Conservation (phyloP, 176 grass and related monocot species). For the Lolium perenne region DNA sequence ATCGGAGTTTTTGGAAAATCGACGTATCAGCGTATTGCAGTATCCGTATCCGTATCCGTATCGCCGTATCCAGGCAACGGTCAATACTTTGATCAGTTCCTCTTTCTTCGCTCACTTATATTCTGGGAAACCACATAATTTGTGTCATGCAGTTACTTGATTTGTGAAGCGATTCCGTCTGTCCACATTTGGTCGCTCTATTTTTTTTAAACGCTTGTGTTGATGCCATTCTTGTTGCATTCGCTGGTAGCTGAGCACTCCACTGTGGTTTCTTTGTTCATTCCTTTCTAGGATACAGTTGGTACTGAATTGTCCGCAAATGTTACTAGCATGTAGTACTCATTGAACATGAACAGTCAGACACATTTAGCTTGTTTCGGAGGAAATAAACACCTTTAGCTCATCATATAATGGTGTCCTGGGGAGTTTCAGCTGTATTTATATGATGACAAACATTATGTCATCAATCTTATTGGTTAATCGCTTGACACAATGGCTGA, state of each 20-base stretch:
- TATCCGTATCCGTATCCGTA: too few relatives aligned
- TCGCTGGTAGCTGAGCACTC: background rate
- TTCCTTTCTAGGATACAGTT: too few relatives aligned
- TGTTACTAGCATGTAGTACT: background rate
- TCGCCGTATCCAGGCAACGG: too few relatives aligned
- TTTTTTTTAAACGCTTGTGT: background rate
- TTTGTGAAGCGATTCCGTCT: background rate
- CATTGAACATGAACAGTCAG: background rate
- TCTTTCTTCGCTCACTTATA: background rate
- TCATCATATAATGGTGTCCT: background rate
- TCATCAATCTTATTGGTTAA: background rate
- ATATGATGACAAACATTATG: background rate
- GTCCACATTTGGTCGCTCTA: background rate
- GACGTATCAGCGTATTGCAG: too few relatives aligned
- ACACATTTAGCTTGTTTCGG: background rate
- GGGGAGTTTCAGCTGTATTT: background rate
- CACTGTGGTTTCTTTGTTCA: background rate
- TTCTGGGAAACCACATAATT: background rate
- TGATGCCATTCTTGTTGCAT: background rate
- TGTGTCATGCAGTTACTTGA: background rate
- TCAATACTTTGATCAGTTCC: too few relatives aligned
- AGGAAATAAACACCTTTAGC: background rate
- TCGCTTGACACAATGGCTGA: too few relatives aligned
- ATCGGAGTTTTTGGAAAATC: too few relatives aligned
- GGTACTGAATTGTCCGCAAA: too few relatives aligned